Evolutionary conservation across 2,329 filamentous ascomycete species (phyloP), one percentile per base, ranked within the genome.

Genomic region (Claviceps purpurea): DNA sequence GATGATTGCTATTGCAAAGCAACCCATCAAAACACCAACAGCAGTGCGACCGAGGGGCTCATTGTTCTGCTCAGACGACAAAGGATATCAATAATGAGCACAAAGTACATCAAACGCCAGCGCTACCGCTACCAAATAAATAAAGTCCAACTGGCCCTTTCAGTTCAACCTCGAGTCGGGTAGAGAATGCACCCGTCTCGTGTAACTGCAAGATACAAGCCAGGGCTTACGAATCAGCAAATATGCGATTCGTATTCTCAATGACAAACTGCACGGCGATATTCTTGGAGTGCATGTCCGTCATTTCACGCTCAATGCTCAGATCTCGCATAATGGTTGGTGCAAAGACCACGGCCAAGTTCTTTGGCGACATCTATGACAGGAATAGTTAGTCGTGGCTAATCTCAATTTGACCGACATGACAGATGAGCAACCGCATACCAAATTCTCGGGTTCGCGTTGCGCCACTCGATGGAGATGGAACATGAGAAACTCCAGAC

Each of bases 241-340:
- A 97, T 55, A 96, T 86, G 59, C 77, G 79, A 61, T 88, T 79
- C 65, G 86, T 89, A 67, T 95, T 86, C 66, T 97, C 91, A 58
- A 97, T 85, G 63, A 98, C 76, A 61, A 93, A 95, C 70, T 95
- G 90, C 58, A 97, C 84, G 5, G 89, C 89, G 57, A 85, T 77
- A 60, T 95, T 95, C 77, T 97, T 96, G 60, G 84, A 79, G 65
- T 93, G 87, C 76, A 95, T 95, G 65, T 98, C 93, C 34, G 84
- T 91, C 82, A 98, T 94, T 68, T 98, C 93, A 55, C 89, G 83
- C 66, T 95, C 89, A 55, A 97, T 79, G 62, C 85, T 91, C 64
- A 83, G 77, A 52, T 94, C 89, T 59, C 91, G 81, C 88, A 98
- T 95, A 60, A 98, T 94, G 1, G 93, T 98, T 7, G 93, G 93